Evolutionary conservation across 2,329 filamentous ascomycete species (phyloP).

Genomic region (Aspergillus sp.): DNA sequence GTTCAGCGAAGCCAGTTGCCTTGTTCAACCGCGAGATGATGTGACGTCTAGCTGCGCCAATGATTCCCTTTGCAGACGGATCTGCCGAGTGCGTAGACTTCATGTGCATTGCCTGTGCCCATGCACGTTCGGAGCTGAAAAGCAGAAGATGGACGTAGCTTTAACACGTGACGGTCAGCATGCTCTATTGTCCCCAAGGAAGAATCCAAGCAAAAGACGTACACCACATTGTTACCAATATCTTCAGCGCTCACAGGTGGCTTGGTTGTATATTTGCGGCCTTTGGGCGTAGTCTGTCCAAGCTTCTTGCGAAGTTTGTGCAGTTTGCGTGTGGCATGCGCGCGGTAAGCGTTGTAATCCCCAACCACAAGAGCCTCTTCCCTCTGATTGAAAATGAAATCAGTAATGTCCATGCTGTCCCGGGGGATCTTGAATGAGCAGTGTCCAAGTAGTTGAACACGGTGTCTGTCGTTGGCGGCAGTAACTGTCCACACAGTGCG

Average conservation of each 20-base stretch:
- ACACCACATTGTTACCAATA: conserved; percentile 68
- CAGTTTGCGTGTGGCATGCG: conserved; percentile 69
- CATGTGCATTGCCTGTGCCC: conserved; percentile 93
- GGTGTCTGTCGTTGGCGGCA: conserved; percentile 2
- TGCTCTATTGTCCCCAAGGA: neutral
- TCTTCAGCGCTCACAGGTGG: conserved; percentile 63
- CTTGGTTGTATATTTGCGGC: conserved; percentile 74
- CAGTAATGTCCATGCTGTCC: conserved; percentile 74
- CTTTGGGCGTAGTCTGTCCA: conserved; percentile 72
- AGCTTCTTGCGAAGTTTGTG: conserved; percentile 79
- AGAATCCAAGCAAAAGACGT: conserved; percentile 27
- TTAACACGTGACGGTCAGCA: conserved; percentile 9
- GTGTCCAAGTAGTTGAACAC: neutral
- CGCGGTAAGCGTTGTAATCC: conserved; percentile 79
- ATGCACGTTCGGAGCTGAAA: conserved; percentile 80
- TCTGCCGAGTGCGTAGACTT: conserved; percentile 74
- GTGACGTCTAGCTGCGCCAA: conserved; percentile 72
- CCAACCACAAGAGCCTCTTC: conserved; percentile 79
- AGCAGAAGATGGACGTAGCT: conserved; percentile 74
- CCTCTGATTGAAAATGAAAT: conserved; percentile 67
- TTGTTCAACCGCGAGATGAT: conserved; percentile 83
- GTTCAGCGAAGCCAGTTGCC: conserved; percentile 60
- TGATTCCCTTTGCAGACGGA: conserved; percentile 61
- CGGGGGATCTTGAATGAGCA: neutral
- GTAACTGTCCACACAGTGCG: conserved; percentile 13